phyloP scores from a whole-genome alignment of 2,329 filamentous ascomycete species.

The Ceratocystiopsis sp. region DNA sequence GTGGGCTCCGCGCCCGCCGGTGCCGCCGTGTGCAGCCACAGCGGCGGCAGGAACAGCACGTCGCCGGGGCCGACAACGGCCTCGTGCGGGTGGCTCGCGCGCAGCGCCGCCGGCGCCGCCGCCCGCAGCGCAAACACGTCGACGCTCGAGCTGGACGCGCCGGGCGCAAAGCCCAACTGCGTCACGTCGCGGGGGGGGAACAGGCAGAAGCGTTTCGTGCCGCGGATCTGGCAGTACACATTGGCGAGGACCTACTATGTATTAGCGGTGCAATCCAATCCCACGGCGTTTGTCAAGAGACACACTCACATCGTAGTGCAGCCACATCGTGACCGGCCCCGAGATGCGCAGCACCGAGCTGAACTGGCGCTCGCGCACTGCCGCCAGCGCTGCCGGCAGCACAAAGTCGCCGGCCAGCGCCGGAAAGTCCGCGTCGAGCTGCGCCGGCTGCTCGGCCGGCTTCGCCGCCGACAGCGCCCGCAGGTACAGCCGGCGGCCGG shows the following conservation, averaged over 20 bases:
- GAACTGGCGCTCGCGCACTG: conserved; percentile 46
- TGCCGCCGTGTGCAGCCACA: conserved; percentile 68
- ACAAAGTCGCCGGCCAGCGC: conserved; percentile 50
- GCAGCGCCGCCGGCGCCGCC: conserved; percentile 17
- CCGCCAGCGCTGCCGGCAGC: conserved; percentile 43
- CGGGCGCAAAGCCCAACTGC: conserved; percentile 52
- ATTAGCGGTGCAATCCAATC: no score
- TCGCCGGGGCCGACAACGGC: conserved; percentile 53
- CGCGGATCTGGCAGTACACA: conserved; percentile 62
- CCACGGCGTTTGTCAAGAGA: no score
- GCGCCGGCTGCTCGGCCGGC: conserved; percentile 53
- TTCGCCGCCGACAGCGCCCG: conserved; percentile 55
- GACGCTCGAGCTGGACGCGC: conserved; percentile 63
- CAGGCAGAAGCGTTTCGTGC: conserved; percentile 55
- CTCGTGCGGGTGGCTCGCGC: conserved; percentile 45
- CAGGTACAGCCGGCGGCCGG: conserved; percentile 54
- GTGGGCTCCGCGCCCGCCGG: conserved; percentile 33
- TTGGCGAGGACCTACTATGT: conserved; percentile 64
- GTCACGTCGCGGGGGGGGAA: conserved; percentile 65
- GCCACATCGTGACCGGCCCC: conserved; percentile 70
- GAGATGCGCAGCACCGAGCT: conserved; percentile 69
- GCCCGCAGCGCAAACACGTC: conserved; percentile 45
- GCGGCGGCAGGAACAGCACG: conserved; percentile 60
- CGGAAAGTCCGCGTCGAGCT: conserved; percentile 55
- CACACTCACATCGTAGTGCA: conserved; percentile 60